Percentiles rank a stretch among this genome's conserved stretches.
Conservation (phyloP, 164 flowering plant genomes). For the Liquidambar formosana region DNA sequence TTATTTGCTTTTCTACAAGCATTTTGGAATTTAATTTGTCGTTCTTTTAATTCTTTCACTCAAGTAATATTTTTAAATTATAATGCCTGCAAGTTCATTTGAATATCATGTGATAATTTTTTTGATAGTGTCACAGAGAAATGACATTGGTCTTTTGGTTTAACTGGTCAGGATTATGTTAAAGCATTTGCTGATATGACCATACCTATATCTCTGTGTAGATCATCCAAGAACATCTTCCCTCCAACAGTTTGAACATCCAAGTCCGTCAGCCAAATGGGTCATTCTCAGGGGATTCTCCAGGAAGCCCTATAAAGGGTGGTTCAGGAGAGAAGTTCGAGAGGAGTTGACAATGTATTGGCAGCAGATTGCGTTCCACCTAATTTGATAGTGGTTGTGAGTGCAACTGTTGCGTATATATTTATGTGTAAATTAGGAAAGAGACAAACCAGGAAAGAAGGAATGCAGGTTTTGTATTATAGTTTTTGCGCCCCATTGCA, state of each 20-base stretch:
- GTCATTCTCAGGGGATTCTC: slow-evolving; percentile 17
- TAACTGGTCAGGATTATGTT: too few relatives aligned
- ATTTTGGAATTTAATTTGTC: background rate
- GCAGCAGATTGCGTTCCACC: background rate
- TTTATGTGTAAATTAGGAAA: slow-evolving; percentile 11
- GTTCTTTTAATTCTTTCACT: background rate
- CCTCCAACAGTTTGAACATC: slow-evolving; percentile 28
- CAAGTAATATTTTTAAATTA: background rate
- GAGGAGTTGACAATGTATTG: slow-evolving; percentile 4
- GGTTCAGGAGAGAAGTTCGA: slow-evolving; percentile 9
- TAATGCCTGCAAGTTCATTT: background rate
- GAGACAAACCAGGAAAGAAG: background rate
- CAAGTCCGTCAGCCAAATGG: slow-evolving; percentile 23
- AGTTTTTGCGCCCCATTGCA: too few relatives aligned
- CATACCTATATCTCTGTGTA: slow-evolving; percentile 2
- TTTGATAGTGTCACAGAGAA: too few relatives aligned
- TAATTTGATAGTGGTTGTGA: slow-evolving; percentile 2
- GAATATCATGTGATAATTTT: too few relatives aligned
- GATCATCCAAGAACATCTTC: slow-evolving; percentile 29
- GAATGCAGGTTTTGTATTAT: too few relatives aligned
- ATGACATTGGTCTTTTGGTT: too few relatives aligned
- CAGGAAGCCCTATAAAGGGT: slow-evolving; percentile 20
- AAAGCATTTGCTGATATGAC: too few relatives aligned
- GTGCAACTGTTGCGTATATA: background rate
- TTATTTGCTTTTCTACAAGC: background rate